phyloP scores from a whole-genome alignment of 2,329 filamentous ascomycete genomes.

The Exophiala phaeomuriformis region DNA sequence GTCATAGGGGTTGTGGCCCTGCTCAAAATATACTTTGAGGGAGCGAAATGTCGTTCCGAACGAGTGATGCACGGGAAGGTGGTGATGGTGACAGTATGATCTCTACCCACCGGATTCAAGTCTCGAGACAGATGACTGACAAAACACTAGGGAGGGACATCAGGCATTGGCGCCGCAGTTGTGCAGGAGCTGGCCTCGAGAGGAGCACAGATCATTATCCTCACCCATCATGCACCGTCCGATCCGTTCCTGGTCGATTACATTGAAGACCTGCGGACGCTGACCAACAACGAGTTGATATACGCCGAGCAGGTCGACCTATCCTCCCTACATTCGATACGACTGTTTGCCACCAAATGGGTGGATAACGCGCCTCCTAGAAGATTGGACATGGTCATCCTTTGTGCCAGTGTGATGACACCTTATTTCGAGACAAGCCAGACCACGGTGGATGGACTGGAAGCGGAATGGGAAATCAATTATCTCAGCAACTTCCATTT shows the following conservation, averaged over 20 bases:
- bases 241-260: slow-evolving; percentile 90
- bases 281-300: slow-evolving; percentile 75
- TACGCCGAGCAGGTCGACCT: slow-evolving; percentile 95
- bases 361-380: slow-evolving; percentile 89
- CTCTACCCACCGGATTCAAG: background rate
- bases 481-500: slow-evolving; percentile 95
- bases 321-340: slow-evolving; percentile 77
- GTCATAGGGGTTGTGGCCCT: slow-evolving; percentile 47
- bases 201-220: slow-evolving; percentile 83
- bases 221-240: slow-evolving; percentile 71
- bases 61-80: slow-evolving; percentile 89
- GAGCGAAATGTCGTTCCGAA: slow-evolving; percentile 66
- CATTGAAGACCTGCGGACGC: slow-evolving; percentile 74
- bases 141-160: slow-evolving; percentile 66
- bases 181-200: slow-evolving; percentile 67
- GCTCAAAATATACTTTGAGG: slow-evolving; percentile 70
- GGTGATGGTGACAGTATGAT: slow-evolving; percentile 71
- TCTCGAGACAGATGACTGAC: background rate
- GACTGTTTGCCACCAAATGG: slow-evolving; percentile 93
- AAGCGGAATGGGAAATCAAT: slow-evolving; percentile 89
- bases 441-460: slow-evolving; percentile 69
- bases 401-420: slow-evolving; percentile 74
- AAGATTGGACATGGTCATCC: slow-evolving; percentile 79
- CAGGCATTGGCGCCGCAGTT: slow-evolving; percentile 76
- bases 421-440: slow-evolving; percentile 55